Base-by-base conservation (phyloP, 495 filamentous ascomycete species). In the Aspergillus mulundensis region DNA sequence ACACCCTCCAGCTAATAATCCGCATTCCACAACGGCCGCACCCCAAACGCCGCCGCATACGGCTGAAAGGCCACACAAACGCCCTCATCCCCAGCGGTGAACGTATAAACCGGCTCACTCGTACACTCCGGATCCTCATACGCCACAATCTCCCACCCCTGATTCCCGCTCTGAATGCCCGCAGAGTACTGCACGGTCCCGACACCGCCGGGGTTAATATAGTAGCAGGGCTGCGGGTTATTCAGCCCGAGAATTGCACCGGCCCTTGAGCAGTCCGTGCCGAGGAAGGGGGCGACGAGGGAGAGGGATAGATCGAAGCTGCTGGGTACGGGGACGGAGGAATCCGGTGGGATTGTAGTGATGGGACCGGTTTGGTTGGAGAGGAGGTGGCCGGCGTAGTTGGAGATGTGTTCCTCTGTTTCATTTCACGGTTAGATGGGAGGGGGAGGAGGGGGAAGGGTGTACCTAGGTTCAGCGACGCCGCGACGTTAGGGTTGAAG, bases 351-450 rank as follows among this genome's bases (percentile, higher is more conserved):
- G 28, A 53, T 30, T 7, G 50, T 30, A 14, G 50, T 53, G 50
- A 53, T 43, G 36, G 38, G 25, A 34, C 50, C 50, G 7, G 50
- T 53, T 43, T 42, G 50, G 50, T 53, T 53, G 36, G 50, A 53
- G 36, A 53, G 50, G 23, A 53, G 38, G 32, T 53, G 50, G 21
- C 50, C 50, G 5, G 25, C 15, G 16, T 53, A 53, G 50, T 53
- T 53, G 36, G 50, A 18, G 38, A 53, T 53, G 50, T 53, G 50
- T 43, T 53, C 50, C 38, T 53, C 50, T 53, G 38, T 19, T 1
- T 2, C n/a, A 8, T 28, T 3, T 28, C 4, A 28, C 25, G 25
- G 25, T 28, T 28, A 28, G 25, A 28, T 28, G 3, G 25, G 25
- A 28, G 25, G 25, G 25, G 25, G 25, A 8, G 8, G 25, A 8